Evolutionary conservation across 208 protist species (phyloP).

Genomic region (Leishmania aethiopica): DNA sequence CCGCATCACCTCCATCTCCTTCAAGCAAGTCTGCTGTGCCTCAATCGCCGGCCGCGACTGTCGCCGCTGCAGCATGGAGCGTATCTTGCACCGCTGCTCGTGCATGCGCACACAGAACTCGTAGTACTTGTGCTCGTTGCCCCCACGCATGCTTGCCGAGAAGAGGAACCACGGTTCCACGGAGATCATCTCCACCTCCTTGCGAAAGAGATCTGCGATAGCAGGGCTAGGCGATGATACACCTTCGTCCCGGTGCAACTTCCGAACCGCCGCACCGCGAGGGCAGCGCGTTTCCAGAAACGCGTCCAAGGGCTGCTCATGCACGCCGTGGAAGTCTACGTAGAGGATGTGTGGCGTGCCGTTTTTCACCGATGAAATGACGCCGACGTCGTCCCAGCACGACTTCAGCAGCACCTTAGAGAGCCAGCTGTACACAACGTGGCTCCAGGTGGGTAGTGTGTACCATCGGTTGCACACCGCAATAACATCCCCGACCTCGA

Average conservation of each 20-base stretch:
- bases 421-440: slow-evolving; percentile 73
- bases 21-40: slow-evolving; percentile 56
- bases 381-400: slow-evolving; percentile 86
- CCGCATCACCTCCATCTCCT: slow-evolving; percentile 77
- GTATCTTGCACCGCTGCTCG: slow-evolving; percentile 60
- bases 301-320: slow-evolving; percentile 59
- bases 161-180: slow-evolving; percentile 88
- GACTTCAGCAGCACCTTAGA: slow-evolving; percentile 89
- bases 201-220: slow-evolving; percentile 55
- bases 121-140: slow-evolving; percentile 79
- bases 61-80: slow-evolving; percentile 46
- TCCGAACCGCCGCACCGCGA: slow-evolving; percentile 71
- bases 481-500: slow-evolving; percentile 82
- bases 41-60: slow-evolving; percentile 59
- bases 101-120: slow-evolving; percentile 74
- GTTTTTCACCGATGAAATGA: slow-evolving; percentile 54
- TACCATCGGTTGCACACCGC: slow-evolving; percentile 90
- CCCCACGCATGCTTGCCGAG: slow-evolving; percentile 61
- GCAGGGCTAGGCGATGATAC: slow-evolving; percentile 29
- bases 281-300: slow-evolving; percentile 67
- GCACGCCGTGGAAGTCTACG: slow-evolving; percentile 67
- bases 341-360: slow-evolving; percentile 69
- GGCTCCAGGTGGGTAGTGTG: slow-evolving; percentile 77
- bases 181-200: slow-evolving; percentile 62
- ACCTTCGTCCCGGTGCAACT: slow-evolving; percentile 45